Evolutionary conservation across 129 eudicot species (phyloP).

Genomic region (Pulicaria dysenterica): DNA sequence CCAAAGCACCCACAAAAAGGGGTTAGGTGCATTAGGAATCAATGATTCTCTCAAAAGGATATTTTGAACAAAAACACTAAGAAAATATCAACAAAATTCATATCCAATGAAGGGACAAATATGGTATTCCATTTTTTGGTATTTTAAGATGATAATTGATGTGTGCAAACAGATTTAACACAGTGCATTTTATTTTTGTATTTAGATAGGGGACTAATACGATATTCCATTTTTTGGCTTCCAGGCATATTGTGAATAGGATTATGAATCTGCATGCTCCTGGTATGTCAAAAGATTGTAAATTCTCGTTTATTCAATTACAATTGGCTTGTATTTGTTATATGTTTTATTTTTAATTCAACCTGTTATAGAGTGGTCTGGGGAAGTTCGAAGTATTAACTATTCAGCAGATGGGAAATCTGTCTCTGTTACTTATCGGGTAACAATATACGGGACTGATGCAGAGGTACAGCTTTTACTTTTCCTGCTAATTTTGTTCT

Average conservation of each 20-base stretch:
- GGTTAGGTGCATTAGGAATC: no score
- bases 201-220: constrained; percentile 8
- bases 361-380: constrained; percentile 84
- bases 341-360: neutral
- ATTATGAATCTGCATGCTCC: constrained; percentile 97
- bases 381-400: constrained; percentile 82
- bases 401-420: constrained; percentile 84
- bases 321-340: neutral
- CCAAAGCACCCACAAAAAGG: no score
- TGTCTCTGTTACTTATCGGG: constrained; percentile 91
- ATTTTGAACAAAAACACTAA: no score
- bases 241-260: constrained; percentile 88
- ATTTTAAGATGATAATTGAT: neutral
- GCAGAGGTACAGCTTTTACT: constrained; percentile 70
- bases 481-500: constrained; percentile 3
- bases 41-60: no score
- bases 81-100: no score
- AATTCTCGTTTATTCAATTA: constrained; percentile 7
- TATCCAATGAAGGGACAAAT: no score
- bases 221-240: constrained; percentile 6
- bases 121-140: no score
- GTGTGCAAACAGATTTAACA: neutral
- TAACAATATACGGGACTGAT: constrained; percentile 91
- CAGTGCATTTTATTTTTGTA: neutral
- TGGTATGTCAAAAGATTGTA: constrained; percentile 48